phyloP scores from a whole-genome alignment of 768 basidiomycete genomes.

The Panellus pusillus region DNA sequence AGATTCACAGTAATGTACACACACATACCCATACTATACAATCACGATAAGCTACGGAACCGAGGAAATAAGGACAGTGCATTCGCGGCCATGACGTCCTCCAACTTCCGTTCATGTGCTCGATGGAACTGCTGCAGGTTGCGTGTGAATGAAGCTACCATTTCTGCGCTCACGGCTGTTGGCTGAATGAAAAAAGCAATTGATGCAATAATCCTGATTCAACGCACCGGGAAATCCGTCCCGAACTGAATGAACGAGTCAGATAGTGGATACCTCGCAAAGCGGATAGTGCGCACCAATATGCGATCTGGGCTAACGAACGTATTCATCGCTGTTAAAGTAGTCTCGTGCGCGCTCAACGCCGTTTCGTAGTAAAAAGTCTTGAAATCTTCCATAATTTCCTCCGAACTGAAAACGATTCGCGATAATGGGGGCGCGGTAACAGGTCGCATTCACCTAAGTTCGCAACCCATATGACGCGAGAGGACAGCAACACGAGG shows the following conservation, averaged over 20 bases:
- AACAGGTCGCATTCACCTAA: slow-evolving; percentile 29
- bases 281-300: slow-evolving; percentile 25
- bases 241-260: slow-evolving; percentile 42
- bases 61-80: slow-evolving; percentile 52
- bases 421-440: background rate
- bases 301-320: slow-evolving; percentile 53
- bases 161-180: slow-evolving; percentile 57
- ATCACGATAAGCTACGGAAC: slow-evolving; percentile 9
- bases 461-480: slow-evolving; percentile 64
- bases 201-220: background rate
- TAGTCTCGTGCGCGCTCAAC: slow-evolving; percentile 56
- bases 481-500: slow-evolving; percentile 69
- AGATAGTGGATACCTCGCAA: too few species aligned
- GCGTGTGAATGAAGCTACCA: slow-evolving; percentile 61
- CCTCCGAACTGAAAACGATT: slow-evolving; percentile 40
- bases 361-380: slow-evolving; percentile 78
- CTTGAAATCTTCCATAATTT: slow-evolving; percentile 68
- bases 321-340: slow-evolving; percentile 48
- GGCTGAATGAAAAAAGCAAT: background rate
- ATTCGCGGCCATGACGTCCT: slow-evolving; percentile 48
- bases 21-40: background rate
- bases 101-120: slow-evolving; percentile 37
- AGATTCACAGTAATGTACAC: slow-evolving; percentile 7
- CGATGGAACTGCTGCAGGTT: slow-evolving; percentile 52
- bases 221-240: slow-evolving; percentile 70